Evolutionary conservation across 345 rosid species (phyloP), one percentile per base, ranked within the genome.

Genomic region (Gossypium raimondii): DNA sequence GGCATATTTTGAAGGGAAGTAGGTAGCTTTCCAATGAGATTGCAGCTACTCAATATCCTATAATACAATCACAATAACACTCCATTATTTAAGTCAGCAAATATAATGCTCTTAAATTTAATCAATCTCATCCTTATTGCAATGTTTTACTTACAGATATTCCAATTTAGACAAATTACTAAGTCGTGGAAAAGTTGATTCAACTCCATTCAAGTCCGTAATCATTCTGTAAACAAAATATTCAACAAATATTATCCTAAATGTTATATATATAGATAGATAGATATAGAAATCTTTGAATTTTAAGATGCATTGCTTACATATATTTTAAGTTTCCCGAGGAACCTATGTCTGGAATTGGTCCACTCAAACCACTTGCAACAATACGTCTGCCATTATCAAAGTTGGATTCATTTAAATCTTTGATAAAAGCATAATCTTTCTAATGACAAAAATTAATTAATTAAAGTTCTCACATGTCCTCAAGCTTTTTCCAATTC

Each of bases 1-100:
- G 41, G 60, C 56, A 76, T 10, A 12, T 18, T 14, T 75, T 79
- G 41, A 90, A 75, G 84, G 72, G 79, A 85, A 0, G 1, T 70
- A 22, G 93, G 95, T 44, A 88, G 58, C 12, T 0, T 4, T 67
- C 89, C 91, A n/a, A 55, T 73, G 64, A 88, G 65, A 79, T 79
- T 88, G 84, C 91, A 87, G 79, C 83, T 83, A 72, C 92, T 83
- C 64, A 90, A 74, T n/a, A 84, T 76, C 80, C 93, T 90, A 82
- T 27, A 16, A 76, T 25, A 25, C 25, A 60, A 72, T 12, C 10
- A 75, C 38, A 20, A n/a, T 5, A 8, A 51, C 7, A 34, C 41
- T 62, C 2, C 11, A 2, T 24, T 24, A 58, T 58, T 11, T 47
- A 34, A 34, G 41, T 5, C 41, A 34, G 41, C 1, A 34, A 34